Evolutionary conservation across 805 yeast genomes (phyloP).

Genomic region (Starmerella bacillaris): DNA sequence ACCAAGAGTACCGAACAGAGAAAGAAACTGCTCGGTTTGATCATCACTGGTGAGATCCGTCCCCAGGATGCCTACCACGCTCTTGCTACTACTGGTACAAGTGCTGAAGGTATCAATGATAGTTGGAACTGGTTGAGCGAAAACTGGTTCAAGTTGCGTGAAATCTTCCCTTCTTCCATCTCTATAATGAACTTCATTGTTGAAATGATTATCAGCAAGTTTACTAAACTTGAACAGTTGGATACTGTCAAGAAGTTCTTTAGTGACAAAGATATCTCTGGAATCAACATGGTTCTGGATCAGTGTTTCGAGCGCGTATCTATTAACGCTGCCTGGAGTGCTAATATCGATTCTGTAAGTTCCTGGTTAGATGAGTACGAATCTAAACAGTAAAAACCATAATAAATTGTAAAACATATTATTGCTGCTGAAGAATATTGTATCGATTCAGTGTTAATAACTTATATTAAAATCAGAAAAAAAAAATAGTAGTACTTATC

Average conservation of each 20-base stretch:
- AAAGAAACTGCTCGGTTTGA: conserved; percentile 36
- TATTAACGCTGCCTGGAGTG: no score
- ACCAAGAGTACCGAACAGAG: conserved; percentile 36
- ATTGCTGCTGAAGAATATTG: no score
- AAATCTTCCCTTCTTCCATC: conserved; percentile 61
- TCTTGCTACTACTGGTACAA: conserved; percentile 50
- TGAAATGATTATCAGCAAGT: conserved; percentile 39
- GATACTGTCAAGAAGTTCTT: conserved; percentile 37
- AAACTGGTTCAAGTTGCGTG: conserved; percentile 55
- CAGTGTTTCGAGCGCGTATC: conserved; percentile 41
- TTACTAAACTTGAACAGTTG: conserved; percentile 37
- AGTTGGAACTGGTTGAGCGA: conserved; percentile 55
- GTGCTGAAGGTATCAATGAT: conserved; percentile 33
- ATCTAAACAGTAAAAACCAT: no score
- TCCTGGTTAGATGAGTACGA: no score
- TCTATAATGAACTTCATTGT: conserved; percentile 67
- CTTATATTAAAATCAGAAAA: no score
- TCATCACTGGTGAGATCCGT: conserved; percentile 43
- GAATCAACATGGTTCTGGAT: conserved; percentile 39
- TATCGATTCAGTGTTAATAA: no score
- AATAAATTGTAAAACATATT: no score
- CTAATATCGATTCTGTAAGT: no score
- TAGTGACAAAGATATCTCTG: conserved; percentile 30
- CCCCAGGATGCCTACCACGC: conserved; percentile 62
- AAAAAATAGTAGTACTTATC: no score